Evolutionary conservation across 768 basidiomycete genomes (phyloP), one percentile per base, ranked within the genome.

Genomic region (Termitomyces sp.): DNA sequence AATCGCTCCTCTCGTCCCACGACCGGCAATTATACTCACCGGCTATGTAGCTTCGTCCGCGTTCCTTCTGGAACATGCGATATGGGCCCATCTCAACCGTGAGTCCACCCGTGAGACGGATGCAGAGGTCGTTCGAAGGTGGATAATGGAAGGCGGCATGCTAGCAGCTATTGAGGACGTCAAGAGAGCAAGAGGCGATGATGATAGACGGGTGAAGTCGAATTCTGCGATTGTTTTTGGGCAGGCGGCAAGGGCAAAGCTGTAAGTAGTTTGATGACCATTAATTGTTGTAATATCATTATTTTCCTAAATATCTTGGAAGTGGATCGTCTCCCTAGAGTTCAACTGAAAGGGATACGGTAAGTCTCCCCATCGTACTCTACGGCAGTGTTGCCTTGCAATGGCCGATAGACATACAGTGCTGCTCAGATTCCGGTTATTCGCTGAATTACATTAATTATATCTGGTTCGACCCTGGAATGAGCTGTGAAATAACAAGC

Each of bases 1-100:
- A 2, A 68, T 78, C 11, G 68, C 77, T 0, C 75, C 80, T 9
- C 69, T 86, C 1, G 63, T 85, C 17, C 74, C 82, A 0, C 81
- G 83, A 3, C 79, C 84, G 0, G 79, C 82, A 2, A 71, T 91
- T 25, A 76, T 83, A 61, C 72, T 88, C 3, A 71, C 84, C 32
- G 85, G 83, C 1, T 75, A 80, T 44, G 60, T 81, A 30, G 73
- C 85, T 0, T 80, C 85, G 1, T 73, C 77, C 9, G 53, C 79
- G 1, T 81, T 79, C 64, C 77, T 90, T 27, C 72, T 91, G 11
- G 88, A 91, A 65, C 88, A 91, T 46, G 81, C 84, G 0, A 66
- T 80, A 11, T 91, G 88, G 88, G 76, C 83, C 1, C 58, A 71
- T 57, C 66, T 43, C 8, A 64, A 37, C 10, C 59, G 61, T 11